Base-by-base conservation (phyloP, 202 grass and related monocot species). In the Zizania palustris region DNA sequence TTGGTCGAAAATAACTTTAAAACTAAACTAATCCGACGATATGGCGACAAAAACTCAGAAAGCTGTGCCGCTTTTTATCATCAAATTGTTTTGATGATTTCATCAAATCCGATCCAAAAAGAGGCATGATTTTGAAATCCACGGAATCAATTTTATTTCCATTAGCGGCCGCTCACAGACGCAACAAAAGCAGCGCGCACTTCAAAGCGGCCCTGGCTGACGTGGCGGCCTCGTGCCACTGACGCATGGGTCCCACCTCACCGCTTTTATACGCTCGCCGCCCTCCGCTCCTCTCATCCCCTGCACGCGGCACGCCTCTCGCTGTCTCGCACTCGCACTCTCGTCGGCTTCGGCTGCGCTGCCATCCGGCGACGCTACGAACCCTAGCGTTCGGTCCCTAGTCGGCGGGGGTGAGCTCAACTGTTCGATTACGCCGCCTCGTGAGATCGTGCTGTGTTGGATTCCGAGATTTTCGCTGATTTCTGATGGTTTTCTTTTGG, bases 191-290 rank as follows among this genome's bases (percentile, higher is more conserved):
- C 62, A 11, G 43, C 78, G 35, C 73, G 85, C 78, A 77, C 78
- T 60, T 53, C 73, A 51, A 86, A 35, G 42, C 33, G 66, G 45
- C 64, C 14, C 10, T 2, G 11, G 83, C 83, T 79, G 75, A 85
- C 67, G 82, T 4, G 49, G 71, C 35, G 12, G 1, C 45, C 1
- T 9, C n/a, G 5, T 0, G 54, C 2, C 35, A 3, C 80, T 74
- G 74, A 83, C 62, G 3, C 0, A 4, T 2, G 22, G 85, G 37
- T n/a, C 85, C 85, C 68, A 20, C 71, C 67, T 6, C 68, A 62
- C 79, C 74, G 74, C 74, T 74, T 73, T 69, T 87, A 87, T 87
- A 79, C 51, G 0, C 45, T 2, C 4, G 21, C 45, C 83, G 6
- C 41, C 77, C 56, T 20, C 34, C 14, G 6, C 40, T 7, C 28